Base-by-base conservation (phyloP, 805 yeast genomes). In the Myxozyma lipomycoides region DNA sequence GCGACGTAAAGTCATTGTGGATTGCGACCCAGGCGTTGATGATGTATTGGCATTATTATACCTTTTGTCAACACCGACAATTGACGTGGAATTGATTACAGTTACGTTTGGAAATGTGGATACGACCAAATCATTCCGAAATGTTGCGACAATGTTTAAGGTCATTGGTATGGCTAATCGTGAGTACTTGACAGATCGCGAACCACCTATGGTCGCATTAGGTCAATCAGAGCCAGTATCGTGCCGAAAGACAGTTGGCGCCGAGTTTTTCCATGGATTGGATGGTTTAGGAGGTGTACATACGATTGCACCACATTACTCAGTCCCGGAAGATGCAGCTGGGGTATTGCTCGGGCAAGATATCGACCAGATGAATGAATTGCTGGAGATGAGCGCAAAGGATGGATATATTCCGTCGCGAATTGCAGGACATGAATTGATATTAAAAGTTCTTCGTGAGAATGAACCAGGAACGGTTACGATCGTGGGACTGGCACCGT, bases 21-120 rank as follows among this genome's bases (percentile, higher is more conserved):
- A 71, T 45, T 69, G 73, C 2, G 75, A 71, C 52, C 75, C 75
- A 22, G 75, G 75, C 1, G 71, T 63, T 17, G 75, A 72, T 52
- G 75, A 71, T 46, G 63, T 67, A 42, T 61, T 71, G 48, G 75
- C 73, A 1, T 56, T 72, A 17, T 57, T 71, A 38, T 61, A 68
- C 47, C 72, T 72, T 4, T 62, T 72, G 40, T 52, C 63, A 26
- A 45, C 63, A 17, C 63, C 67, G 2, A 46, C 55, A 3, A 59
- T 61, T 15, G 67, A 67, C 43, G 51, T 70, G 42, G 52, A 56
- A 32, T 49, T 65, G 40, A 62, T 67, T 48, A 62, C 73, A 4
- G 63, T 70, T n/a, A 67, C 71, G 24, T 69, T 64, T 48, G 75
- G 75, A 28, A 71, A 71, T 61, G 67, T 71, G 52, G 58, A 66